Evolutionary conservation across 495 filamentous ascomycete species (phyloP), one percentile per base, ranked within the genome.

Genomic region (Polyplosphaeria fusca): DNA sequence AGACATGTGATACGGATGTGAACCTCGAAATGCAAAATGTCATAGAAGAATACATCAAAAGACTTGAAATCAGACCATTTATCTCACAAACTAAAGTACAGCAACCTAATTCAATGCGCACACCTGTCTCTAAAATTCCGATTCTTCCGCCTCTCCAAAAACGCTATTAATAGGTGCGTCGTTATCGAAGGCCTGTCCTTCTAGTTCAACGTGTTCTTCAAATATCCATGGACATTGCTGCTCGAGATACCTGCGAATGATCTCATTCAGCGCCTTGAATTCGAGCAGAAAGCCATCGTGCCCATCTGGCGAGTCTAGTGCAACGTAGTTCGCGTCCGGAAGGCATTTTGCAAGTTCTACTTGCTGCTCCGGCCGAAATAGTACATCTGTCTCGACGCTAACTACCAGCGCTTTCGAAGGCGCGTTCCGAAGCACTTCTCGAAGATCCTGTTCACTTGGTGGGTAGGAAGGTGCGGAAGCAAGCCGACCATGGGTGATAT

Each of bases 211-310:
- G 12, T 19, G 20, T 16, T 22, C 25, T 26, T 19, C 35, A 59
- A 71, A 72, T 32, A 68, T 60, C 16, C 61, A 64, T 0, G 67
- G 65, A 39, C 66, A 68, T 14, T 58, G 56, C 9, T 39, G 47
- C 53, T 42, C 47, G 11, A 73, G 49, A 43, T 73, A 67, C 5
- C 35, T 52, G n/a, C 35, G 24, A 14, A 73, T 64, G 9, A 70
- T 42, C 4, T 44, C 32, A 13, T 63, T 60, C 11, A 73, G 54
- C 28, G 42, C 42, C 14, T 61, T 51, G 20, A 71, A 68, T 46
- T 73, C 71, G 1, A 73, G 55, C 20, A 73, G 47, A 57, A 71
- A 73, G 1, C 68, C 71, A 58, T 73, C 71, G 41, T 73, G 71
- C 1, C 71, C 71, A 28, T 73, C 68, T 12, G 58, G 53, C 0